Conservation (phyloP, 306 rosid genomes). For the Canavalia ensiformis region DNA sequence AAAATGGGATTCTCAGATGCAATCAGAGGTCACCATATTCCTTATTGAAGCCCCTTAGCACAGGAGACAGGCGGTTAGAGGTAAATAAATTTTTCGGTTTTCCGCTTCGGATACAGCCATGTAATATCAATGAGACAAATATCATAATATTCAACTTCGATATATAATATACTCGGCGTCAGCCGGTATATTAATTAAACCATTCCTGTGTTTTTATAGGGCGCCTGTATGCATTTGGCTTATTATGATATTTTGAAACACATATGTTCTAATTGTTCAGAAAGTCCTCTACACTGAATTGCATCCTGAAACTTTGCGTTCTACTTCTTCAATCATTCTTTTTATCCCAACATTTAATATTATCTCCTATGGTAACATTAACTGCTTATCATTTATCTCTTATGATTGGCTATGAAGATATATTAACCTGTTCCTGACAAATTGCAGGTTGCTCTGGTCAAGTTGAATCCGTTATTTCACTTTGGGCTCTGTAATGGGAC, state of each 20-base stretch:
- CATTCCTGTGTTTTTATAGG: background rate
- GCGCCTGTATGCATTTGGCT: background rate
- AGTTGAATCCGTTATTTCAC: conserved; percentile 83
- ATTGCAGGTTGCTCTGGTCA: conserved; percentile 70
- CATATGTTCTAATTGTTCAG: background rate
- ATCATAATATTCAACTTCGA: conserved; percentile 6
- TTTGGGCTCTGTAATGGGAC: conserved; percentile 92
- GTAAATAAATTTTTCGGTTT: conserved; percentile 52
- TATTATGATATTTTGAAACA: conserved; percentile 1
- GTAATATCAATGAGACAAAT: background rate
- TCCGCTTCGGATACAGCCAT: conserved; percentile 5
- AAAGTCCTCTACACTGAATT: background rate
- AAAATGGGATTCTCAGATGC: conserved; percentile 86
- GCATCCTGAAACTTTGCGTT: background rate
- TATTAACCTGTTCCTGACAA: conserved; percentile 43
- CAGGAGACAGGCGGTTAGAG: conserved; percentile 77
- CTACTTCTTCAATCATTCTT: conserved; percentile 1
- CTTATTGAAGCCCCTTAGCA: conserved; percentile 72
- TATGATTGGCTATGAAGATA: conserved; percentile 23
- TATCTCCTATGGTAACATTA: conserved; percentile 1
- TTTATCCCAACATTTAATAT: background rate
- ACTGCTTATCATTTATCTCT: background rate
- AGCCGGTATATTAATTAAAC: background rate
- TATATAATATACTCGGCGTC: background rate
- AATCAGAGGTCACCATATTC: conserved; percentile 87